Conservation (phyloP, 2,329 filamentous ascomycete species). For the Epichloe typhina region DNA sequence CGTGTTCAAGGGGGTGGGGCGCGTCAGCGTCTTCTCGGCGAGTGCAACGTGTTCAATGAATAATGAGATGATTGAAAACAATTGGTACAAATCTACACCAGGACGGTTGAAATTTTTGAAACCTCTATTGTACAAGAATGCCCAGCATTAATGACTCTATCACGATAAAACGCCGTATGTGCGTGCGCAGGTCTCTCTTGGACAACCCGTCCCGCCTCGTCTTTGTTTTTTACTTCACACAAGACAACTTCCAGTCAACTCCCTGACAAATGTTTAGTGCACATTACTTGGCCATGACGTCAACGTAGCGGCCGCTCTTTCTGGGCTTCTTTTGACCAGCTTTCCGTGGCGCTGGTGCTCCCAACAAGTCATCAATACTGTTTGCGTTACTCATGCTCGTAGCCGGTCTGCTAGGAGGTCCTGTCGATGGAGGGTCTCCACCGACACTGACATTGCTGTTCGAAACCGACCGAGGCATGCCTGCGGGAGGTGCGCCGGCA, state of each 20-base stretch:
- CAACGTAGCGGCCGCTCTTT: conserved; percentile 81
- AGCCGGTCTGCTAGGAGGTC: conserved; percentile 55
- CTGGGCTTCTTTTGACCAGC: conserved; percentile 53
- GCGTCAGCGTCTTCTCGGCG: not conserved
- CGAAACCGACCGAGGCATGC: conserved; percentile 35
- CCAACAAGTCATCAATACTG: conserved; percentile 86
- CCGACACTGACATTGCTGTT: conserved; percentile 25
- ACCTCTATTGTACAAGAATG: conserved; percentile 4
- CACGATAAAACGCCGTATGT: conserved; percentile 1
- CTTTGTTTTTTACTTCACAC: not conserved
- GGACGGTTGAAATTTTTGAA: not conserved
- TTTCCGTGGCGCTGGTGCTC: conserved; percentile 58
- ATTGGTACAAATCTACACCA: not conserved
- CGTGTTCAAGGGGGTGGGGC: not conserved
- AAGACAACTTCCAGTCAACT: too few species aligned
- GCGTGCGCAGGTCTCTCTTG: not conserved
- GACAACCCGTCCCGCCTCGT: not conserved
- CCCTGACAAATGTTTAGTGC: too few species aligned
- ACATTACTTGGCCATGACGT: conserved; percentile 71
- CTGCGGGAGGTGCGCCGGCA: conserved; percentile 23
- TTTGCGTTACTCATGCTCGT: conserved; percentile 86
- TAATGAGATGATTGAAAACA: not conserved
- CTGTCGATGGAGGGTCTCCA: conserved; percentile 23
- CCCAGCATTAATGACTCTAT: conserved; percentile 1
- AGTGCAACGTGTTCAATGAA: not conserved